A percentile compares a stretch with the other conserved stretches of the same genome.
These are phyloP conservation scores for Zygnema cylindricum DNA, from an alignment of 139 green algal species.

Conservation along the genomic window DNA sequence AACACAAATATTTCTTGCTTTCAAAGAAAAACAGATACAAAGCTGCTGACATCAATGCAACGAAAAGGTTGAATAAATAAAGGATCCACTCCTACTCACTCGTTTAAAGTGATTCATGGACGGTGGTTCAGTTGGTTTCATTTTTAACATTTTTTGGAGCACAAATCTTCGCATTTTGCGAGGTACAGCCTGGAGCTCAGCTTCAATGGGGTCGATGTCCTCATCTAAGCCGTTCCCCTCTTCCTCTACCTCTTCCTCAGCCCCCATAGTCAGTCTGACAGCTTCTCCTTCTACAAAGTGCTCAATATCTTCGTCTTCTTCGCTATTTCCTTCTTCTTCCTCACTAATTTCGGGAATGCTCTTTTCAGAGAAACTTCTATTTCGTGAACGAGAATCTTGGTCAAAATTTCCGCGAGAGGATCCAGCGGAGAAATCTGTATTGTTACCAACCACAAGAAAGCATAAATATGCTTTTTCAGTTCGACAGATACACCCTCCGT, in stretches of 20 bases:
- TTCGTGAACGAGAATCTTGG: no score
- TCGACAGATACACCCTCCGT: no score
- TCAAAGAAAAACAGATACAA: neutral
- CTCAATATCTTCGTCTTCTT: neutral
- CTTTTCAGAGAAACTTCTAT: no score
- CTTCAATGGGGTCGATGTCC: conserved; percentile 13
- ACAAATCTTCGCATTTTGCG: conserved; percentile 37
- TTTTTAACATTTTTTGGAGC: conserved; percentile 55
- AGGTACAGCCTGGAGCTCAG: conserved; percentile 29
- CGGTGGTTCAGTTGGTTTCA: conserved; percentile 27
- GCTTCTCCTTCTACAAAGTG: neutral
- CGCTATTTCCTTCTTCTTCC: neutral
- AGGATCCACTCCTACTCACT: neutral
- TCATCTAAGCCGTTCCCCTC: neutral
- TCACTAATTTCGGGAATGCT: no score
- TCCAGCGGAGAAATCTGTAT: no score
- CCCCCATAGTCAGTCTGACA: neutral
- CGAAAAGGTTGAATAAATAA: neutral
- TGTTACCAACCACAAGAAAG: no score
- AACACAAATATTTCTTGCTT: no score
- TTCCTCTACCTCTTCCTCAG: neutral
- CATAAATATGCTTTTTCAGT: no score
- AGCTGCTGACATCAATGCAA: neutral
- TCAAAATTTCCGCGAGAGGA: no score
- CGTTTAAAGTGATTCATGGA: neutral